These are phyloP conservation scores for Sedum album DNA, from an alignment of 164 flowering plant species.

Conservation along the genomic window DNA sequence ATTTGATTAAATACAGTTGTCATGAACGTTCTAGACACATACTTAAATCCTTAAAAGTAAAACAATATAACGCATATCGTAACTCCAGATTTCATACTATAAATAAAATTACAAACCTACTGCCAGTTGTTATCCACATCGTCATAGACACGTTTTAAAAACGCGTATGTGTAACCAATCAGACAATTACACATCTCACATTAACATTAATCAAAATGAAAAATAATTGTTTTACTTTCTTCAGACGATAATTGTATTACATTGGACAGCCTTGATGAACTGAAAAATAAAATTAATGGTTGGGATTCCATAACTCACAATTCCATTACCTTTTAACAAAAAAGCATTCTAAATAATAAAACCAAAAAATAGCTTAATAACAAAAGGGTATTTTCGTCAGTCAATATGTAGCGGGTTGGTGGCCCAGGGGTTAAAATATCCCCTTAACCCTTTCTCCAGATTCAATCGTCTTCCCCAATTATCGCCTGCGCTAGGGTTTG, in stretches of 20 bases:
- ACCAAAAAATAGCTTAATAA: background rate
- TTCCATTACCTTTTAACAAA: background rate
- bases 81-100: background rate
- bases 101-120: background rate
- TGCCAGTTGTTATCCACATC: background rate
- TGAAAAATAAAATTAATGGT: background rate
- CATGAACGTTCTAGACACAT: background rate
- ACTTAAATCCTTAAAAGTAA: background rate
- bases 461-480: conserved; percentile 3
- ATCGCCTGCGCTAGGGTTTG: background rate
- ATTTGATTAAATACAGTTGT: background rate
- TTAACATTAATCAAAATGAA: background rate
- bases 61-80: background rate
- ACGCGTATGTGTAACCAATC: background rate
- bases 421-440: background rate
- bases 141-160: background rate
- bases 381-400: background rate
- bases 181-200: background rate
- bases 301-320: background rate
- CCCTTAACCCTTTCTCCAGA: background rate
- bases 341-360: background rate
- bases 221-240: background rate
- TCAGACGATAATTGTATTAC: background rate
- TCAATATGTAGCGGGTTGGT: background rate
- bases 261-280: background rate